Evolutionary conservation across 2,329 filamentous ascomycete species (phyloP), one percentile per base, ranked within the genome.

Genomic region (Helotiales sp.): DNA sequence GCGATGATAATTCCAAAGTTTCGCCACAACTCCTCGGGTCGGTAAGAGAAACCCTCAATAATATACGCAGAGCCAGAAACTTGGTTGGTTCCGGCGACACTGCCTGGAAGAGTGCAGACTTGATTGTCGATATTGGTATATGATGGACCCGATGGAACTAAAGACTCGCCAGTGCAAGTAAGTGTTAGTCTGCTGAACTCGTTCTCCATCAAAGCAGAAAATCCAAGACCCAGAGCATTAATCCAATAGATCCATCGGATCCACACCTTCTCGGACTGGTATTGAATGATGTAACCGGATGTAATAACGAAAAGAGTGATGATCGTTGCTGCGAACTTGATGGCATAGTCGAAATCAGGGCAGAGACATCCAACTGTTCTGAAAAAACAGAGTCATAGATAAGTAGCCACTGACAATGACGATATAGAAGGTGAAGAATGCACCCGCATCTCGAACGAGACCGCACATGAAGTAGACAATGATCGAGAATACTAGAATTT

Each of bases 291-390:
- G 78, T 96, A 97, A 3, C 93, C 93, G 0, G 89, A 91, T 0
- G 92, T 96, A 22, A 93, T 82, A 28, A 96, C 87, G 73, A 94
- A 93, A n/a, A 94, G 80, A 0, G 91, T 94, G 70, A 97, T 93
- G 61, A 93, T 85, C 0, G 93, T 84, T 5, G 92, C 89, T 6
- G 92, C 92, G 64, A 92, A 90, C 77, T 94, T 94, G 78, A 94
- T 92, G 2, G 93, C 93, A 50, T 91, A 91, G 76, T 96, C 92
- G 66, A 96, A 96, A 74, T 93, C 91, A 0, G 91, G 91, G 67
- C 90, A 93, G 13, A 92, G 67, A 67, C 89, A 93, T 6, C 90
- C 92, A 1, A 94, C 83, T 2, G 90, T 91, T 67, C 92, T 82
- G 82, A 94, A 93, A 77, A n/a, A 93, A 91, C 1, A 93, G 81